phyloP scores from a whole-genome alignment of 768 basidiomycete species.

The Lepiota venenata region DNA sequence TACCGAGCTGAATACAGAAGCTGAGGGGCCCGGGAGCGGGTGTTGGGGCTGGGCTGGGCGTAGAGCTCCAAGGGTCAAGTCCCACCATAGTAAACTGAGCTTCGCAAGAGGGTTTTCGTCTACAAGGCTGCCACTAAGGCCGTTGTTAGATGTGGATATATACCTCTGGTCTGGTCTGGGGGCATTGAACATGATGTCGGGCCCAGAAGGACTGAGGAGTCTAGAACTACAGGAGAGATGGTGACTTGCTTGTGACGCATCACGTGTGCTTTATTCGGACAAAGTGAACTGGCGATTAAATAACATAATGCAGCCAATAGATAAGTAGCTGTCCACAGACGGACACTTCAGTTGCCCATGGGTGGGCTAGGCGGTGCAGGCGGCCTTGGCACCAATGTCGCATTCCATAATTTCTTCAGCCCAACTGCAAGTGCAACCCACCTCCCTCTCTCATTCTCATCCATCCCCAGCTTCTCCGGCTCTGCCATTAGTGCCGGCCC shows the following conservation, averaged over 20 bases:
- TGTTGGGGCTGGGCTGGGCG: slow-evolving; percentile 69
- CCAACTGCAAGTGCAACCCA: slow-evolving; percentile 8
- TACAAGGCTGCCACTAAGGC: slow-evolving; percentile 70
- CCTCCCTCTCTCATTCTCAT: slow-evolving; percentile 7
- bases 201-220: too few relatives aligned
- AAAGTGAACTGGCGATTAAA: too few relatives aligned
- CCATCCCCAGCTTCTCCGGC: slow-evolving; percentile 1
- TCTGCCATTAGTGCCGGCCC: slow-evolving; percentile 1
- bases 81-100: slow-evolving; percentile 79
- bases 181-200: slow-evolving; percentile 73
- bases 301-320: too few relatives aligned
- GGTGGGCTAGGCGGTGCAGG: not conserved
- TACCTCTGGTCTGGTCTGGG: slow-evolving; percentile 75
- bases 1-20: slow-evolving; percentile 61
- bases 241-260: too few relatives aligned
- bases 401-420: slow-evolving; percentile 8
- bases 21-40: slow-evolving; percentile 46
- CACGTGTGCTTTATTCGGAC: too few relatives aligned
- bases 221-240: too few relatives aligned
- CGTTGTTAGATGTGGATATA: slow-evolving; percentile 47
- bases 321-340: too few relatives aligned
- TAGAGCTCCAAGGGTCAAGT: slow-evolving; percentile 76
- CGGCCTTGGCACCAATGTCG: not conserved
- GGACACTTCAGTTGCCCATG: too few relatives aligned
- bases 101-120: slow-evolving; percentile 73